phyloP scores from a whole-genome alignment of 140 eudicot species.

The Anethum foeniculum region DNA sequence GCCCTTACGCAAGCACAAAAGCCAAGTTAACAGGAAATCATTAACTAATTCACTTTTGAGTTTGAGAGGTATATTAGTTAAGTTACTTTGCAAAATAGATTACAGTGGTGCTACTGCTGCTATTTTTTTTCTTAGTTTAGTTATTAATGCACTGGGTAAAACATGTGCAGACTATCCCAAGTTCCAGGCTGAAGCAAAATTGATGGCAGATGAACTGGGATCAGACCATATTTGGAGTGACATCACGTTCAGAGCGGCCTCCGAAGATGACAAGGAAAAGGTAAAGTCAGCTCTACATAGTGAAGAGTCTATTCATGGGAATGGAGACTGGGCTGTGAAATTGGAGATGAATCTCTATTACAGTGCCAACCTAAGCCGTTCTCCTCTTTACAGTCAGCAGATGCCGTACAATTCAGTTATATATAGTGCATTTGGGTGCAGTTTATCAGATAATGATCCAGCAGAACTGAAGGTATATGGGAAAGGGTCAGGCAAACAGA shows the following conservation, averaged over 20 bases:
- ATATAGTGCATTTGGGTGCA: slow-evolving; percentile 72
- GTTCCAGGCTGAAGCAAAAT: slow-evolving; percentile 59
- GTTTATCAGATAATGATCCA: slow-evolving; percentile 31
- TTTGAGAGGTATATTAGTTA: neutral
- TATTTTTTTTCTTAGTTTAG: neutral
- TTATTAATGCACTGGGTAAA: neutral
- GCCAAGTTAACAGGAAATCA: neutral
- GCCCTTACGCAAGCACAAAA: neutral
- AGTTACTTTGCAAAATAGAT: slow-evolving; percentile 7
- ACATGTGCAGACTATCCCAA: slow-evolving; percentile 78
- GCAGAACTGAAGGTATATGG: slow-evolving; percentile 20
- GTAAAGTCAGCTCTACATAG: slow-evolving; percentile 62
- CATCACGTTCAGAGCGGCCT: slow-evolving; percentile 45
- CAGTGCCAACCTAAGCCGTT: slow-evolving; percentile 88
- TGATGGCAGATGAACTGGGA: slow-evolving; percentile 69
- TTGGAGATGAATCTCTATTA: slow-evolving; percentile 81
- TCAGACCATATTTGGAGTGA: slow-evolving; percentile 47
- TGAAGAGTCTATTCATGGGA: slow-evolving; percentile 68
- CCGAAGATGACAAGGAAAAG: slow-evolving; percentile 49
- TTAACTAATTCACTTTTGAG: neutral
- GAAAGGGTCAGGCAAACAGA: slow-evolving; percentile 54
- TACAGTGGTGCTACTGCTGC: neutral
- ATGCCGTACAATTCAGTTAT: slow-evolving; percentile 74
- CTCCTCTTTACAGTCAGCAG: slow-evolving; percentile 89
- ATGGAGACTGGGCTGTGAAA: slow-evolving; percentile 92